Percentiles rank a stretch among this genome's conserved stretches.
These are phyloP conservation scores for Ettlia oleoabundans DNA, from an alignment of 139 green algal species.

Conservation along the genomic window DNA sequence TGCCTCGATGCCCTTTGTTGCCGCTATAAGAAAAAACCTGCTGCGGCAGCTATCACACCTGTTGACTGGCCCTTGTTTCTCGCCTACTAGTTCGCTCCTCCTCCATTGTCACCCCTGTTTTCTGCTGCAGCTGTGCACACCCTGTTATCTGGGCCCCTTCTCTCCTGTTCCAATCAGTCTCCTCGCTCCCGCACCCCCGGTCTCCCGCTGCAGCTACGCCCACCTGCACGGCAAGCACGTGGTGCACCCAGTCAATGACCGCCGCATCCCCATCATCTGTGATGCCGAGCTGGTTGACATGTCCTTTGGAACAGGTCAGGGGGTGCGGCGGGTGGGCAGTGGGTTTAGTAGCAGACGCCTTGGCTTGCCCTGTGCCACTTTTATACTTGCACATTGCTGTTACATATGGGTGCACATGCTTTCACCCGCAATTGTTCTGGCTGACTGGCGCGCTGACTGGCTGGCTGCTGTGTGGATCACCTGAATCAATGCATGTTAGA, in stretches of 20 bases:
- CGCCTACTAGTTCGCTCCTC: no score
- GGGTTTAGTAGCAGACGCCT: neutral
- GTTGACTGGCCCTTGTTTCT: neutral
- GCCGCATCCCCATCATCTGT: conserved; percentile 92
- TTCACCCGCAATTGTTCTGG: no score
- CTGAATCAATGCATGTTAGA: conserved; percentile 48
- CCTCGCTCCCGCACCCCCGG: neutral
- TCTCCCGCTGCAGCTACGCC: conserved; percentile 65
- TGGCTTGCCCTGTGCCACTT: neutral
- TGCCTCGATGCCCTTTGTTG: no score
- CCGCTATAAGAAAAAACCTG: no score
- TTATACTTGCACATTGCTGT: no score
- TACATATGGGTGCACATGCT: no score
- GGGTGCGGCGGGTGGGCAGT: neutral
- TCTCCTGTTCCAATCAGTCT: neutral
- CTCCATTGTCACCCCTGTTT: no score
- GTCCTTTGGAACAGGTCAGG: conserved; percentile 90
- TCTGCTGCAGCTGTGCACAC: neutral
- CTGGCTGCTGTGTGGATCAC: conserved; percentile 25
- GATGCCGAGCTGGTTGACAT: conserved; percentile 97
- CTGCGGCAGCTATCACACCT: no score
- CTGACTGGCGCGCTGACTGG: no score
- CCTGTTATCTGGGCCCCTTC: neutral
- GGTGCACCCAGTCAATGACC: conserved; percentile 87
- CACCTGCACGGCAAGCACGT: conserved; percentile 83